Conservation (phyloP, 176 grass and related monocot genomes). For the Aechmea fasciata region DNA sequence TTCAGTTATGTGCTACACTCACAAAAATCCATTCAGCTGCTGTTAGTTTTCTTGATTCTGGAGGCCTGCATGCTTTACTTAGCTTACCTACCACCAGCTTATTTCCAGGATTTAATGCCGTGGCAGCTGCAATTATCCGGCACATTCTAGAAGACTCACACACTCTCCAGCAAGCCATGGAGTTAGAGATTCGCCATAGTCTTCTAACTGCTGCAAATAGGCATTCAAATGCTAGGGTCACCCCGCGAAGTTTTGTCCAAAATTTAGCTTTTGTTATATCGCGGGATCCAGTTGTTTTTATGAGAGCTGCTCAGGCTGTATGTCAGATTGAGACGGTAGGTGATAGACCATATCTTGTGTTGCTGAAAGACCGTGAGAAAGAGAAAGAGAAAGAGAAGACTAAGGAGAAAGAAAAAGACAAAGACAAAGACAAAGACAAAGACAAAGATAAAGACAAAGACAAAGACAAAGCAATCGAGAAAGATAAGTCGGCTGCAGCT, state of each 20-base stretch:
- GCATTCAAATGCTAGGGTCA: conserved; percentile 73
- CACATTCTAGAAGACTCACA: conserved; percentile 97
- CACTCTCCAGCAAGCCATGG: conserved; percentile 99
- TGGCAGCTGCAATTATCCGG: conserved; percentile 83
- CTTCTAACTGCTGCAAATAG: conserved; percentile 75
- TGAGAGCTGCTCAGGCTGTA: conserved; percentile 86
- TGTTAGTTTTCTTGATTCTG: conserved; percentile 72
- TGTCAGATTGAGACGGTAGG: conserved; percentile 98
- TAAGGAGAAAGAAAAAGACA: conserved; percentile 84
- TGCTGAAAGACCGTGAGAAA: conserved; percentile 87
- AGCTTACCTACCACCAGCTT: conserved; percentile 70
- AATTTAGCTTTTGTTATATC: conserved; percentile 83
- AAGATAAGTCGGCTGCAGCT: conserved; percentile 26
- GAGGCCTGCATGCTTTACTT: conserved; percentile 65
- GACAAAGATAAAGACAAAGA: conserved; percentile 51
- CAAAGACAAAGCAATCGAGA: conserved; percentile 36
- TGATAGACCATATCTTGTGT: conserved; percentile 78
- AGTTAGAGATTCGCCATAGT: conserved; percentile 91
- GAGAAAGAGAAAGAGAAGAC: conserved; percentile 81
- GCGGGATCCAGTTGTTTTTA: conserved; percentile 76
- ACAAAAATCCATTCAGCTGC: conserved; percentile 75
- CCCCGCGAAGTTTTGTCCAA: conserved; percentile 79
- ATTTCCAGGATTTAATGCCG: conserved; percentile 91
- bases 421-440: background rate
- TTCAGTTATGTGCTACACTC: conserved; percentile 83